phyloP scores from a whole-genome alignment of 73 alveolate genomes.

The Paramecium tetraurelia region DNA sequence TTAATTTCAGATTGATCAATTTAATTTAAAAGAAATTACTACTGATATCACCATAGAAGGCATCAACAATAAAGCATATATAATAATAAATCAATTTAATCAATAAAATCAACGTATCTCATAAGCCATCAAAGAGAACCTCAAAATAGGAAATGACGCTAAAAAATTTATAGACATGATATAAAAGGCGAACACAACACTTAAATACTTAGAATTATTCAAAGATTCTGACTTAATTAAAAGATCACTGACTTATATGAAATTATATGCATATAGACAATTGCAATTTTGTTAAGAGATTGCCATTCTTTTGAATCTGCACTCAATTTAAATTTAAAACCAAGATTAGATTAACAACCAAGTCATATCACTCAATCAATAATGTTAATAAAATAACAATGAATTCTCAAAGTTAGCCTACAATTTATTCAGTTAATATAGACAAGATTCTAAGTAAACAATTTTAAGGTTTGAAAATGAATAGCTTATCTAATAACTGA shows the following conservation, averaged over 20 bases:
- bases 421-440: not conserved
- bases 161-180: not conserved
- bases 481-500: not conserved
- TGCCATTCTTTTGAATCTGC: not conserved
- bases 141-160: not conserved
- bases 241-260: not conserved
- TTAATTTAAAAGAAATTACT: not conserved
- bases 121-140: not conserved
- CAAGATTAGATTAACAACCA: not conserved
- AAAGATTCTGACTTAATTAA: slow-evolving; percentile 17
- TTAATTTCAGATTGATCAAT: not conserved
- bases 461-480: not conserved
- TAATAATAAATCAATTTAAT: not conserved
- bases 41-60: not conserved
- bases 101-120: not conserved
- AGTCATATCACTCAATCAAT: not conserved
- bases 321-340: not conserved
- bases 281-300: slow-evolving; percentile 7
- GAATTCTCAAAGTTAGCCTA: not conserved
- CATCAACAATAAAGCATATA: not conserved
- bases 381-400: not conserved
- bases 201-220: slow-evolving; percentile 23
- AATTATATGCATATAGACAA: not conserved
- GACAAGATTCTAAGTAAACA: not conserved
- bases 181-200: not conserved